Percentiles rank a stretch among this genome's conserved stretches.
phyloP scores from a whole-genome alignment of 2,329 filamentous ascomycete species.

The Fusarium sp. region DNA sequence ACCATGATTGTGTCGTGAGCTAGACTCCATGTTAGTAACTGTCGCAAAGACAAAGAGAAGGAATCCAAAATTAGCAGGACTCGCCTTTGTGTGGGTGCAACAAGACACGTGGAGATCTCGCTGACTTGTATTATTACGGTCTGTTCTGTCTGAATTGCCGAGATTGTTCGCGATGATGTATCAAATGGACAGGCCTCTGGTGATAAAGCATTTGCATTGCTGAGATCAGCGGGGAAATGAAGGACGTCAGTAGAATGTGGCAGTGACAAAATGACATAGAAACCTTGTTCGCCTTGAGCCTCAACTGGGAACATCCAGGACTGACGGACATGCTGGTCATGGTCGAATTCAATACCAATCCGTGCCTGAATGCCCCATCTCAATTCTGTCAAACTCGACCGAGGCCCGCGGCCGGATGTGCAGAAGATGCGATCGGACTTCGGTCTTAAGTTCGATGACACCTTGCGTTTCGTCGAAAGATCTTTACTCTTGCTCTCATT shows the following conservation, averaged over 20 bases:
- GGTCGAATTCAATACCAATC: slow-evolving; percentile 69
- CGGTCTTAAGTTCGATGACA: slow-evolving; percentile 43
- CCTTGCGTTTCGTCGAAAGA: slow-evolving; percentile 10
- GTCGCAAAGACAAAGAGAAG: not conserved
- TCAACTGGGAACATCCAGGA: slow-evolving; percentile 63
- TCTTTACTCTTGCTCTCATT: slow-evolving; percentile 3
- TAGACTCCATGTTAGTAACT: slow-evolving; percentile 33
- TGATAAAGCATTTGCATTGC: slow-evolving; percentile 57
- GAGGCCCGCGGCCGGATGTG: slow-evolving; percentile 71
- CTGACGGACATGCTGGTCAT: slow-evolving; percentile 60
- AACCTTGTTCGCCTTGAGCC: slow-evolving; percentile 27
- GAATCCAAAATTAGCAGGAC: not conserved
- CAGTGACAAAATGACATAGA: slow-evolving; percentile 60
- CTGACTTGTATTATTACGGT: slow-evolving; percentile 66
- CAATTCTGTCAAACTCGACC: slow-evolving; percentile 75
- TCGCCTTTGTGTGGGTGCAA: slow-evolving; percentile 51
- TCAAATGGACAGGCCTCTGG: slow-evolving; percentile 62
- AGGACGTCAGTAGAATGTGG: slow-evolving; percentile 63
- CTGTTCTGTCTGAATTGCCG: slow-evolving; percentile 53
- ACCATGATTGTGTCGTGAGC: slow-evolving; percentile 48
- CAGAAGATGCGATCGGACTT: slow-evolving; percentile 70
- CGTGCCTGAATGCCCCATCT: slow-evolving; percentile 77
- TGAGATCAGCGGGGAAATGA: slow-evolving; percentile 61
- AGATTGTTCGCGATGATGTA: slow-evolving; percentile 63
- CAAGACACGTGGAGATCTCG: slow-evolving; percentile 57